A percentile compares a stretch with the other conserved stretches of the same genome.
These are phyloP conservation scores for Xylaria digitata DNA, from an alignment of 2,329 filamentous ascomycete genomes.

Conservation along the genomic window DNA sequence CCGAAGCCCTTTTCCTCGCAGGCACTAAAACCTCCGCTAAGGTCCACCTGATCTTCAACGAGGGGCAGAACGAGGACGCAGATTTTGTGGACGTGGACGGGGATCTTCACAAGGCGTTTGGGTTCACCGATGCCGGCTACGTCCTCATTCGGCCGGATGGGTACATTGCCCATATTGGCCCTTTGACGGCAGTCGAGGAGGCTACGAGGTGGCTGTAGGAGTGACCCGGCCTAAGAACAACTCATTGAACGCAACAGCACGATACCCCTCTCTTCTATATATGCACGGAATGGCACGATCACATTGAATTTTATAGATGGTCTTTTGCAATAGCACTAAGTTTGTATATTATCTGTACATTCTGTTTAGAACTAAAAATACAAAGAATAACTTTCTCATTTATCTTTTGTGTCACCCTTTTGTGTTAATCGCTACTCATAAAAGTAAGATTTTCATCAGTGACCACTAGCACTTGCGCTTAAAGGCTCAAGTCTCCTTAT, in stretches of 20 bases:
- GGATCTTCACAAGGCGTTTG: slow-evolving; percentile 43
- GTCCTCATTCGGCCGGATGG: slow-evolving; percentile 47
- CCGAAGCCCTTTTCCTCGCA: slow-evolving; percentile 37
- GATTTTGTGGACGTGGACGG: slow-evolving; percentile 43
- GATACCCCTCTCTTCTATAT: slow-evolving; percentile 29
- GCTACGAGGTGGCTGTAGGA: slow-evolving; percentile 37
- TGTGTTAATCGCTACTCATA: too few species aligned
- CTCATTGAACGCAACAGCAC: slow-evolving; percentile 1
- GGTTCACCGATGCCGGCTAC: slow-evolving; percentile 44
- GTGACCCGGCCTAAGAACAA: background rate
- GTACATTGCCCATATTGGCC: slow-evolving; percentile 47
- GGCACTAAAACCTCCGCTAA: slow-evolving; percentile 31
- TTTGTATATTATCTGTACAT: slow-evolving; percentile 6
- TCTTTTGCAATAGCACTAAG: background rate
- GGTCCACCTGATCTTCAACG: slow-evolving; percentile 41
- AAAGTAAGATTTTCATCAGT: too few species aligned
- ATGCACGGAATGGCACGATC: too few species aligned
- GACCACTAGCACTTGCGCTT: too few species aligned
- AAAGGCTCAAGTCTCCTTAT: too few species aligned
- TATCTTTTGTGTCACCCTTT: too few species aligned
- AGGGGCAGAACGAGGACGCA: slow-evolving; percentile 19
- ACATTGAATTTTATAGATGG: background rate
- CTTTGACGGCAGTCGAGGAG: slow-evolving; percentile 36
- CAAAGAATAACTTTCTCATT: too few species aligned
- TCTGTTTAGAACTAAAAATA: too few species aligned